Base-by-base conservation (phyloP, 2,329 filamentous ascomycete species). In the Pseudocercospora vitis region DNA sequence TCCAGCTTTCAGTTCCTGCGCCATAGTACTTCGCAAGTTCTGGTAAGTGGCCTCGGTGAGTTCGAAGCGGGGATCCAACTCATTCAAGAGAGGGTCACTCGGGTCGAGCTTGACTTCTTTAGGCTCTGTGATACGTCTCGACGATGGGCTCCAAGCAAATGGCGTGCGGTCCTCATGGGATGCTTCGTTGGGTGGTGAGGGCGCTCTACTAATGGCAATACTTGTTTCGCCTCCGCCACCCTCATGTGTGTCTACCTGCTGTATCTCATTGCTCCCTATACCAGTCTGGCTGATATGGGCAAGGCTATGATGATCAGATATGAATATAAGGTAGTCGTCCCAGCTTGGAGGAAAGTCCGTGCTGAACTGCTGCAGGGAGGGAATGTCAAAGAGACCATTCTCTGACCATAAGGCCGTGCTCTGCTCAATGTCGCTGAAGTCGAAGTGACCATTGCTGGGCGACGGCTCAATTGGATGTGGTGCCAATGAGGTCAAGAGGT, bases 81-180 rank as follows among this genome's bases (percentile, higher is more conserved):
- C n/a, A 9, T 16, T 31, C n/a, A 46, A 12, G 12, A 46, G 28
- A 6, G 42, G 42, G 19, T 46, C 42, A 11, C 31, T n/a, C 23
- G 42, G 24, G 18, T 28, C 42, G 24, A 46, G 42, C 14, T 9
- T 31, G 28, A 46, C 28, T 21, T 46, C 28, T 14, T 12, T 28
- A 4, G 42, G 24, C 16, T 46, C 24, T 29, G 24, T 14, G 18
- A 46, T 18, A 6, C 24, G 42, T 29, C 24, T 28, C 16, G 42
- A 26, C 18, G 42, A 46, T 46, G 42, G 42, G 21, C 42, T 46
- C 42, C 42, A 46, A 28, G 42, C 42, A 19, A 29, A 46, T 28
- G 42, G 42, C 14, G 24, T 28, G n/a, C 24, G 42, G 19, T 46
- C 42, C 19, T 46, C 42, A 18, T 46, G 42, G 16, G 42, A 46